These are phyloP conservation scores for Hyaloscypha finlandica DNA, from an alignment of 495 filamentous ascomycete genomes.

Conservation along the genomic window DNA sequence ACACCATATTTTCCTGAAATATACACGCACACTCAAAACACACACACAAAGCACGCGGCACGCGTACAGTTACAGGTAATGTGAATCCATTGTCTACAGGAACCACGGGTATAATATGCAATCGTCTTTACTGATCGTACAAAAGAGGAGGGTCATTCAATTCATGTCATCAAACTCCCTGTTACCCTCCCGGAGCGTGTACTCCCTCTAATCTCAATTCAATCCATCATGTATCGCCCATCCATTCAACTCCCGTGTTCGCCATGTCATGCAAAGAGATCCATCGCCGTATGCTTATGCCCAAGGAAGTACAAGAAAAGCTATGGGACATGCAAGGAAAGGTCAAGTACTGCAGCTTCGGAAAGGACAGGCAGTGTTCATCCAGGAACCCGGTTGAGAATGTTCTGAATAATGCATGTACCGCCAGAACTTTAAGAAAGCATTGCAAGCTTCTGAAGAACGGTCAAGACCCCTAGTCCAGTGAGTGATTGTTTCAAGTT, in stretches of 20 bases:
- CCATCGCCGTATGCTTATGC: neutral
- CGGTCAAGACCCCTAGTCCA: slow-evolving; percentile 40
- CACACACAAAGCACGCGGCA: neutral
- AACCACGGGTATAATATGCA: neutral
- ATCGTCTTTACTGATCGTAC: slow-evolving; percentile 6
- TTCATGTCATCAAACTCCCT: slow-evolving; percentile 2
- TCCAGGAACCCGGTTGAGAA: neutral
- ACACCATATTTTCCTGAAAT: too few species aligned
- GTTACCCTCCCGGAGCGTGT: neutral
- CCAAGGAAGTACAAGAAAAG: neutral
- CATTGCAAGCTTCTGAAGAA: slow-evolving; percentile 41
- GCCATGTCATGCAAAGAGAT: neutral
- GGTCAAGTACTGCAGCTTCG: neutral
- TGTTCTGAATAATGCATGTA: neutral
- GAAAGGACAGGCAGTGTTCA: neutral
- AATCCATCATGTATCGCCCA: neutral
- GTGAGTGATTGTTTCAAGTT: slow-evolving; percentile 17
- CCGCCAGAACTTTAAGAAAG: slow-evolving; percentile 12
- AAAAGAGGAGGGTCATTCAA: slow-evolving; percentile 8
- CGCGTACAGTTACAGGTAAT: neutral
- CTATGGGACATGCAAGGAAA: neutral
- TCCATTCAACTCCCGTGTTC: neutral
- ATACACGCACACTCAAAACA: neutral
- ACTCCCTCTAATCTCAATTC: neutral
- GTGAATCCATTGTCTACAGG: neutral